Evolutionary conservation across 192 early-diverging fungal species (phyloP).

Genomic region (Podila clonocystis): DNA sequence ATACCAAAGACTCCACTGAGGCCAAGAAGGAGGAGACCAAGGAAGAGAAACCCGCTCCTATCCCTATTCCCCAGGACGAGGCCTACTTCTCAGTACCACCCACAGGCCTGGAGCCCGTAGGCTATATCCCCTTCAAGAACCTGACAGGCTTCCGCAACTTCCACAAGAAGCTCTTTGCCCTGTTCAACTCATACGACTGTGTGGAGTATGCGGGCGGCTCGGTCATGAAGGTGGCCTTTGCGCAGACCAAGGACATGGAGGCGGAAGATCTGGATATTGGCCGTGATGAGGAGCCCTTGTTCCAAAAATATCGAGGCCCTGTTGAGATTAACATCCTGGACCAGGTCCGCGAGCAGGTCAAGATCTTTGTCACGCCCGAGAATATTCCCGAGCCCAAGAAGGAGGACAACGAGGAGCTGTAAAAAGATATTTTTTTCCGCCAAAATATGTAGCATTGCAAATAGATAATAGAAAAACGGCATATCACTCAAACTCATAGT

Average conservation of each 20-base stretch:
- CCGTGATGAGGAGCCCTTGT: slow-evolving; percentile 51
- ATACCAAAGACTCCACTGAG: slow-evolving; percentile 4
- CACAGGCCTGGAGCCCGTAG: slow-evolving; percentile 39
- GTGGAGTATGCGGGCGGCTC: slow-evolving; percentile 56
- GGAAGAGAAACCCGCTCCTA: slow-evolving; percentile 13
- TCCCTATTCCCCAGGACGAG: slow-evolving; percentile 41
- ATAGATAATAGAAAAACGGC: too few relatives aligned
- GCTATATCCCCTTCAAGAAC: slow-evolving; percentile 44
- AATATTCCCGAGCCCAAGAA: slow-evolving; percentile 28
- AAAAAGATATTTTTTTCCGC: too few relatives aligned
- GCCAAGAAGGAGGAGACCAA: slow-evolving; percentile 9
- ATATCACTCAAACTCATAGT: too few relatives aligned
- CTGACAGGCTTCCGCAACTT: slow-evolving; percentile 52
- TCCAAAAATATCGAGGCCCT: slow-evolving; percentile 47
- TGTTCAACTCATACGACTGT: slow-evolving; percentile 56
- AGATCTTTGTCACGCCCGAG: slow-evolving; percentile 38
- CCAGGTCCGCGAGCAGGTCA: slow-evolving; percentile 36
- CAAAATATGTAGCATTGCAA: too few relatives aligned
- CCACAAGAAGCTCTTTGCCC: slow-evolving; percentile 51
- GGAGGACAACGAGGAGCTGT: background rate
- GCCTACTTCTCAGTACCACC: slow-evolving; percentile 49
- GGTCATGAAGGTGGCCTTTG: slow-evolving; percentile 68
- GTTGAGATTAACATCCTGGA: slow-evolving; percentile 39
- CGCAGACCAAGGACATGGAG: slow-evolving; percentile 53
- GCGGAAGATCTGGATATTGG: slow-evolving; percentile 52